Evolutionary conservation across 805 yeast genomes (phyloP), one percentile per base, ranked within the genome.

Genomic region (Scheffersomyces lignosus): DNA sequence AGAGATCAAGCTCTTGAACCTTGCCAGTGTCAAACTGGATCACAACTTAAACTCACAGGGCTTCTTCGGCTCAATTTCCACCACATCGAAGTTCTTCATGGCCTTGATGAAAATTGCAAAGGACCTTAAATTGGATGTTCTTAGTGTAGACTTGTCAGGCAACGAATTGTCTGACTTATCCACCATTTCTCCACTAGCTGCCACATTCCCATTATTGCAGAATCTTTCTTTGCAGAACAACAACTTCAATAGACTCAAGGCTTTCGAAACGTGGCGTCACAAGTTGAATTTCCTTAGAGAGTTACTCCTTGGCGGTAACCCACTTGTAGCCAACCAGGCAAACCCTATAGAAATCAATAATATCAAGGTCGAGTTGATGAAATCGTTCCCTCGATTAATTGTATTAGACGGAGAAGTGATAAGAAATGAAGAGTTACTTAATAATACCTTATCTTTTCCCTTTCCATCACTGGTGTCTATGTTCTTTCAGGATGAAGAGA

Each of bases 91-190:
- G 60, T 82, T 89, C 75, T 88, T 91, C 58, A 84, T 88, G 8
- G 98, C 98, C 1, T 64, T 93, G 46, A 78, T 91, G 84, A 86
- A 83, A 55, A 62, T 91, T 6, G 96, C 96, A 1, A 62, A 68
- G 3, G 77, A 77, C 36, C 44, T 62, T 35, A 67, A 68, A 38
- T 43, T 69, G n/a, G 79, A 77, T 18, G 83, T 89, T 3, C 83
- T 81, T 20, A 81, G 88, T 39, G 77, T 90, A 5, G 85, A 82
- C 57, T 59, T 88, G 24, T 77, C 90, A 4, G 47, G 49, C 32
- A 93, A 66, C 57, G 71, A 73, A 37, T 60, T 93, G 27, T 61
- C 64, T 17, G 95, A 87, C 51, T 71, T 87, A 26, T 53, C 61
- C 20, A 60, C 74, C 17, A 68, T 90, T 17, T 64, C 82, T 0